Percentiles rank a stretch among this genome's conserved stretches.
Evolutionary conservation across 345 rosid genomes (phyloP).

Genomic region (Kernera saxatilis): DNA sequence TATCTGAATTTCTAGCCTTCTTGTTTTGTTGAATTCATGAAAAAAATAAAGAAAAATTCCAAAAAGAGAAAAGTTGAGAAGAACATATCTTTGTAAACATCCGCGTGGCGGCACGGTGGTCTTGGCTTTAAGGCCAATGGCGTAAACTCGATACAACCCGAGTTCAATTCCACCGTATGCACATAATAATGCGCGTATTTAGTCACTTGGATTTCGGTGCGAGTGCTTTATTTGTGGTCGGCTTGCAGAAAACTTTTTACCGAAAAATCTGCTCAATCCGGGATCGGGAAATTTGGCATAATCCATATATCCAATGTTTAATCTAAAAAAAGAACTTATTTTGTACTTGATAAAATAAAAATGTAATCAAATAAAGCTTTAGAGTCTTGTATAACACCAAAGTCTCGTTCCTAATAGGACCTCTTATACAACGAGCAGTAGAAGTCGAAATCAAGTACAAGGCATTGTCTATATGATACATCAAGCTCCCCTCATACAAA

Average conservation of each 20-base stretch:
- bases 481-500: background rate
- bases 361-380: too few relatives aligned
- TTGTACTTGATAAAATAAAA: too few relatives aligned
- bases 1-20: background rate
- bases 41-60: background rate
- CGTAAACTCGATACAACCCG: background rate
- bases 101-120: background rate
- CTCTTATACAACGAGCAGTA: background rate
- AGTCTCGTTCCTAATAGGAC: background rate
- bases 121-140: background rate
- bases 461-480: background rate
- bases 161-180: too few relatives aligned
- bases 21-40: background rate
- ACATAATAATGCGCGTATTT: too few relatives aligned
- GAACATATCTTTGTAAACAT: background rate
- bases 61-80: too few relatives aligned
- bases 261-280: background rate
- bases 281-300: too few relatives aligned
- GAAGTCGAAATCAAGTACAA: background rate
- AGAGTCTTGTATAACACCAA: background rate
- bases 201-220: too few relatives aligned
- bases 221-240: background rate
- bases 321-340: too few relatives aligned
- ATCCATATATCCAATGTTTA: too few relatives aligned
- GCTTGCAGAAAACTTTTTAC: background rate